Percentiles rank a stretch among this genome's conserved stretches.
These are phyloP conservation scores for Mucor racemosus DNA, from an alignment of 371 early-diverging fungal genomes.

Conservation along the genomic window DNA sequence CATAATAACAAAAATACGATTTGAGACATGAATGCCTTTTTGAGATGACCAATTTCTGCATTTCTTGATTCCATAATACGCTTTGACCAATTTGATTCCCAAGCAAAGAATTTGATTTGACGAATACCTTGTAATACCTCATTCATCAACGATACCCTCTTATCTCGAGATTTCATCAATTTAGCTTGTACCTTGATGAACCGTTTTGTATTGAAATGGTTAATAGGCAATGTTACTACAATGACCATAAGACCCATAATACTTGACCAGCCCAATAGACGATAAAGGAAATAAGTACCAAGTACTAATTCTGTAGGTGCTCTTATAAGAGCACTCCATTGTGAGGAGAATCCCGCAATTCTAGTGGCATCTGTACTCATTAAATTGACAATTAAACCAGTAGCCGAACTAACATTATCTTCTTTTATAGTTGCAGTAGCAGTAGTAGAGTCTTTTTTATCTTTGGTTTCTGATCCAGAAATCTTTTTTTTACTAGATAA, in stretches of 20 bases:
- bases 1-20: slow-evolving; percentile 39
- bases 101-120: slow-evolving; percentile 75
- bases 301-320: slow-evolving; percentile 63
- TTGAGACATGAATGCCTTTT: slow-evolving; percentile 31
- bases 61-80: slow-evolving; percentile 52
- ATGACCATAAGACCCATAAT: slow-evolving; percentile 70
- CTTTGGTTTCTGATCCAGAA: slow-evolving; percentile 2
- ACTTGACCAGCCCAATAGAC: slow-evolving; percentile 68
- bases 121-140: slow-evolving; percentile 71
- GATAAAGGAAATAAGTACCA: slow-evolving; percentile 67
- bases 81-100: slow-evolving; percentile 53
- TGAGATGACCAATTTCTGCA: slow-evolving; percentile 55
- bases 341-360: slow-evolving; percentile 61
- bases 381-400: slow-evolving; percentile 84
- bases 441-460: slow-evolving; percentile 3
- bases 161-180: slow-evolving; percentile 60
- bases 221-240: slow-evolving; percentile 55
- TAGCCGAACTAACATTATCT: slow-evolving; percentile 41
- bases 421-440: slow-evolving; percentile 11
- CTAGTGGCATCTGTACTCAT: slow-evolving; percentile 86
- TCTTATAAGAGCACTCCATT: slow-evolving; percentile 56
- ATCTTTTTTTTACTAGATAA: slow-evolving; percentile 25
- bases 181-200: slow-evolving; percentile 57
- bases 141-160: slow-evolving; percentile 58
- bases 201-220: slow-evolving; percentile 56